These are phyloP conservation scores for Phytopythium delawarense DNA, from an alignment of 352 stramenopile species.

Conservation along the genomic window DNA sequence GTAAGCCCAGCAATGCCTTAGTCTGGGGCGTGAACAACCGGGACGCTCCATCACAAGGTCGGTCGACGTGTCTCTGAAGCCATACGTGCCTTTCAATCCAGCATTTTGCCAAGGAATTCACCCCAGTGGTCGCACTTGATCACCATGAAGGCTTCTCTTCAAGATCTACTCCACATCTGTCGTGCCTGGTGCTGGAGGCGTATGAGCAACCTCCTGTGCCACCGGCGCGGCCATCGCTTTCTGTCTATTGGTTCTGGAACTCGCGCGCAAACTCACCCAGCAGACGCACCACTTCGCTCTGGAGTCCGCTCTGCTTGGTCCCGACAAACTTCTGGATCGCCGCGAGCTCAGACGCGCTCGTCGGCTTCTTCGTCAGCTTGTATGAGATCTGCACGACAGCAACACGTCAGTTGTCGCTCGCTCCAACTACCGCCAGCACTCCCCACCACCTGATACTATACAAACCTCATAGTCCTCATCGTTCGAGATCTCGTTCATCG, in stretches of 20 bases:
- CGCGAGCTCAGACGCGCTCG: constrained; percentile 29
- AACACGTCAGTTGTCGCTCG: background rate
- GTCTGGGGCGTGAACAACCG: background rate
- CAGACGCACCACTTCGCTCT: constrained; percentile 63
- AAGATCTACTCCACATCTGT: background rate
- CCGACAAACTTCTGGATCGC: constrained; percentile 52
- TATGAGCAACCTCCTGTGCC: background rate
- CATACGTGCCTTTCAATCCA: background rate
- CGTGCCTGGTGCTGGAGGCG: background rate
- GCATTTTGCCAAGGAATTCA: background rate
- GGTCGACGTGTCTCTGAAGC: background rate
- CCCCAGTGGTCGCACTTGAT: background rate
- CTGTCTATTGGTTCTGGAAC: constrained; percentile 64
- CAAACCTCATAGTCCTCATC: constrained; percentile 84
- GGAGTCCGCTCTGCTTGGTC: constrained; percentile 37
- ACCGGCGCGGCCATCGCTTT: background rate
- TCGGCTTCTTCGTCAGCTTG: constrained; percentile 48
- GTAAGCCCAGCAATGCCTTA: constrained; percentile 8
- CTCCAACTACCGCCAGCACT: no score
- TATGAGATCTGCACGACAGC: constrained; percentile 43
- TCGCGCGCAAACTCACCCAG: constrained; percentile 53
- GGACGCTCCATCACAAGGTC: background rate
- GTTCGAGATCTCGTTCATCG: constrained; percentile 84
- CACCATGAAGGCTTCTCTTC: background rate
- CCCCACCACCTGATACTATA: background rate